Evolutionary conservation across 1,284 basidiomycete genomes (phyloP).

Genomic region (Ceratobasidium theobromae): DNA sequence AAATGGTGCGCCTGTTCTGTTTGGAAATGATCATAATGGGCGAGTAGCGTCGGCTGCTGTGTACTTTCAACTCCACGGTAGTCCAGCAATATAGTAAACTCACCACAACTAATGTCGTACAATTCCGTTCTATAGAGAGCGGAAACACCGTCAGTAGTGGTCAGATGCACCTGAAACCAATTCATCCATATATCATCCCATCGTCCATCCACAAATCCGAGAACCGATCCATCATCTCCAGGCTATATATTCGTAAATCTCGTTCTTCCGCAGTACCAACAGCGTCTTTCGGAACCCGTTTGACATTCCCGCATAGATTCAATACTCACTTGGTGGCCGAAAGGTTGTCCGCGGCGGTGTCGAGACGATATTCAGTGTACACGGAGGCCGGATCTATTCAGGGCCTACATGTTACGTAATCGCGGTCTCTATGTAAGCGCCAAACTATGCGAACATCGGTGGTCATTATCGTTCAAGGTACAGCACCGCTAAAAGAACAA

Average conservation of each 20-base stretch:
- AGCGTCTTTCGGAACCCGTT: neutral
- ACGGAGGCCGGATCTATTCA: slow-evolving; percentile 20
- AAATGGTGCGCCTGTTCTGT: slow-evolving; percentile 81
- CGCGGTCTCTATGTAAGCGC: neutral
- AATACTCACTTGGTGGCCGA: slow-evolving; percentile 28
- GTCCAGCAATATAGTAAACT: neutral
- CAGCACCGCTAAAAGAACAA: too few species aligned
- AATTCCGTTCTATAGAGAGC: slow-evolving; percentile 22
- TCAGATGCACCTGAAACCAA: neutral
- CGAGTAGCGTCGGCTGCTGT: slow-evolving; percentile 23
- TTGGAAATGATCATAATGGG: slow-evolving; percentile 84
- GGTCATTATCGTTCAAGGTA: too few species aligned
- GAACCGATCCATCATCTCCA: neutral
- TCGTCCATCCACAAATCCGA: slow-evolving; percentile 20
- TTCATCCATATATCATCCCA: too few species aligned
- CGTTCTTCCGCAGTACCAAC: neutral
- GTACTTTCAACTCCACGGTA: neutral
- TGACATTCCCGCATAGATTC: slow-evolving; percentile 17
- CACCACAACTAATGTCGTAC: slow-evolving; percentile 30
- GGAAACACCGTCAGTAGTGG: neutral
- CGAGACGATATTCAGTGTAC: slow-evolving; percentile 1
- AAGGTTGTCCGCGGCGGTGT: slow-evolving; percentile 15
- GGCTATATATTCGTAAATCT: neutral
- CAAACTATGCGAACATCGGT: too few species aligned
- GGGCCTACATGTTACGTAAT: slow-evolving; percentile 14